Evolutionary conservation across 2,329 filamentous ascomycete genomes (phyloP).

Genomic region (Fusarium cicatricum): DNA sequence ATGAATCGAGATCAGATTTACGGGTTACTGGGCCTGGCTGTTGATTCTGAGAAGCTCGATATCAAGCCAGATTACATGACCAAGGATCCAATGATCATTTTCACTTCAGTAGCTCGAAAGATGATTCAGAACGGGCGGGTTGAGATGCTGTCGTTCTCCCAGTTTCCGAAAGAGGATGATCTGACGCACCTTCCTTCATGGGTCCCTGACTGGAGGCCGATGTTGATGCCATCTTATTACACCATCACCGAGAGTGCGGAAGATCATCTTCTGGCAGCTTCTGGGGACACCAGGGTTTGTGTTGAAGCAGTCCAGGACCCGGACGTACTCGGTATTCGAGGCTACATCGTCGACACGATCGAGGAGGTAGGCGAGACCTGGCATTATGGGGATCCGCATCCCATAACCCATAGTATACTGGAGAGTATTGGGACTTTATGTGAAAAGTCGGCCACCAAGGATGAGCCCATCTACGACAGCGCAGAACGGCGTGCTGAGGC

Average conservation of each 20-base stretch:
- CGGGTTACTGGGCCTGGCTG: conserved; percentile 2
- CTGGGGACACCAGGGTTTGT: not conserved
- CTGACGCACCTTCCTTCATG: conserved; percentile 5
- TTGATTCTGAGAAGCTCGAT: not conserved
- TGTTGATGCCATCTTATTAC: not conserved
- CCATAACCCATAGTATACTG: not conserved
- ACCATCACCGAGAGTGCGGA: conserved; percentile 1
- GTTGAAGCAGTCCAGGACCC: not conserved
- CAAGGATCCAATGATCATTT: not conserved
- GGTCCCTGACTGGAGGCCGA: not conserved
- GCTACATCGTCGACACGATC: not conserved
- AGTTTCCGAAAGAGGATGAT: not conserved
- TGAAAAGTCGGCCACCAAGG: not conserved
- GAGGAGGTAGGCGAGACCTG: conserved; percentile 3
- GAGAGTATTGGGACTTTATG: not conserved
- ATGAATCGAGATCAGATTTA: conserved; percentile 1
- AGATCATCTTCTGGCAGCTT: conserved; percentile 4
- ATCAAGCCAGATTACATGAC: not conserved
- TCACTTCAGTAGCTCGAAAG: not conserved
- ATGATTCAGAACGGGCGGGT: not conserved
- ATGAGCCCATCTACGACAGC: not conserved
- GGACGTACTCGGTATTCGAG: not conserved
- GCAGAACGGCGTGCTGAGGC: not conserved
- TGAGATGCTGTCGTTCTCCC: not conserved
- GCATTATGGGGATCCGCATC: not conserved